Evolutionary conservation across 495 filamentous ascomycete species (phyloP), one percentile per base, ranked within the genome.

Genomic region (Penicillium crystallinum): DNA sequence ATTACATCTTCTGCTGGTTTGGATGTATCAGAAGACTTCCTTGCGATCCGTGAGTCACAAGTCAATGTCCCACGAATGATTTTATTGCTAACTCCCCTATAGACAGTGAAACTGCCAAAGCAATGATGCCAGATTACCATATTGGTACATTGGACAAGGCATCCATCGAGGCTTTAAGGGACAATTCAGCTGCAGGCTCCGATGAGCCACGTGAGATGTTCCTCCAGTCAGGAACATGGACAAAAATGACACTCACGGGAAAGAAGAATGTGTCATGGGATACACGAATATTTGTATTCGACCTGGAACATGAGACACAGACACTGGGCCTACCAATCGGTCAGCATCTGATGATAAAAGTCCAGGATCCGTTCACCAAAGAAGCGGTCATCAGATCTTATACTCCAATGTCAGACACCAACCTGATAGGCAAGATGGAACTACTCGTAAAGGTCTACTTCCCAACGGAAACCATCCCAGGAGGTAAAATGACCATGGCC

Each of bases 51-150:
- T 90, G 81, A 79, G 88, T 77, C 22, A 6, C 45, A 17, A 1
- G 4, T 4, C 8, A 19, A 44, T 17, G 19, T 17, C 9, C 6
- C 1, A 18, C 0, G 21, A 39, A 43, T 47, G 2, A 22, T 6
- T 12, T 9, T 14, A 46, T 45, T 19, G 7, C 51, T 55, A 55
- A 58, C 48, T 19, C 45, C 25, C 12, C 33, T 1, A 45, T 63
- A 95, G 90, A 95, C 64, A 88, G 83, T 65, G 91, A 96, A 71
- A 96, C 88, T 17, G 92, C 92, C 34, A 97, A 95, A 71, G 77
- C 73, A 23, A 95, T 97, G 91, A 92, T 97, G 84, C 79, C 81
- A 23, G 73, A 77, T 48, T 95, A 97, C 61, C 92, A 97, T 66
- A 83, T 97, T 57, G 92, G 92, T 51, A 81, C 82, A 23, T 77